These are phyloP conservation scores for Cyberlindnera japonica DNA, from an alignment of 805 yeast species.

Conservation along the genomic window DNA sequence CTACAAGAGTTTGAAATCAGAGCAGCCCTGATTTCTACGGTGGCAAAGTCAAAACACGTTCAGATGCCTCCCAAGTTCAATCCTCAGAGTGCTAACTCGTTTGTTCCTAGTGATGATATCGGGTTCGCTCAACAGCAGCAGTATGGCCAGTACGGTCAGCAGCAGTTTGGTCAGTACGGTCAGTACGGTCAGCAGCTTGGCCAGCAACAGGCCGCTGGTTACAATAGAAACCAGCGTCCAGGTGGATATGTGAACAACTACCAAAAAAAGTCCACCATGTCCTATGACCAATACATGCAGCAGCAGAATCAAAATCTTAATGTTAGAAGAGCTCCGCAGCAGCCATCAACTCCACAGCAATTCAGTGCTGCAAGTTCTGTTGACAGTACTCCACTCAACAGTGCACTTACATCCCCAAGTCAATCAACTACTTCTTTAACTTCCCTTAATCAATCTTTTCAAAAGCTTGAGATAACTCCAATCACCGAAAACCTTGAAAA, in stretches of 20 bases:
- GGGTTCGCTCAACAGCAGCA: constrained; percentile 9
- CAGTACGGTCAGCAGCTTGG: constrained; percentile 6
- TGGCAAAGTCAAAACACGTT: not conserved
- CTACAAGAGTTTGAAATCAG: constrained; percentile 3
- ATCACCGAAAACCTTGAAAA: constrained; percentile 53
- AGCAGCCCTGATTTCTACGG: not conserved
- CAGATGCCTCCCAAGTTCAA: constrained; percentile 41
- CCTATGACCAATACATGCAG: constrained; percentile 25
- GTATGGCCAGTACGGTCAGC: constrained; percentile 6
- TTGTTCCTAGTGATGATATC: constrained; percentile 29
- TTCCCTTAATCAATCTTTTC: constrained; percentile 67
- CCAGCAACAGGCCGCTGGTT: constrained; percentile 1
- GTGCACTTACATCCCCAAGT: constrained; percentile 34
- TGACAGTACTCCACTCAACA: constrained; percentile 24
- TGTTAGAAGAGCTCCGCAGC: constrained; percentile 16
- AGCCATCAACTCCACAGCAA: constrained; percentile 9
- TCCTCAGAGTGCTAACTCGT: constrained; percentile 30
- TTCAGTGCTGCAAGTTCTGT: constrained; percentile 19
- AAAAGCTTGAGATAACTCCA: constrained; percentile 62
- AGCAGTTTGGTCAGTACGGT: constrained; percentile 1
- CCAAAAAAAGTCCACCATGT: constrained; percentile 25
- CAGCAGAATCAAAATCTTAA: constrained; percentile 18
- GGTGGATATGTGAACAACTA: constrained; percentile 12
- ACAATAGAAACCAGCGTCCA: constrained; percentile 6
- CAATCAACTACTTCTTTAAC: constrained; percentile 73